A percentile compares a stretch with the other conserved stretches of the same genome.
phyloP scores from a whole-genome alignment of 2,329 filamentous ascomycete species.

The Aspergillus pseudoglaucus region DNA sequence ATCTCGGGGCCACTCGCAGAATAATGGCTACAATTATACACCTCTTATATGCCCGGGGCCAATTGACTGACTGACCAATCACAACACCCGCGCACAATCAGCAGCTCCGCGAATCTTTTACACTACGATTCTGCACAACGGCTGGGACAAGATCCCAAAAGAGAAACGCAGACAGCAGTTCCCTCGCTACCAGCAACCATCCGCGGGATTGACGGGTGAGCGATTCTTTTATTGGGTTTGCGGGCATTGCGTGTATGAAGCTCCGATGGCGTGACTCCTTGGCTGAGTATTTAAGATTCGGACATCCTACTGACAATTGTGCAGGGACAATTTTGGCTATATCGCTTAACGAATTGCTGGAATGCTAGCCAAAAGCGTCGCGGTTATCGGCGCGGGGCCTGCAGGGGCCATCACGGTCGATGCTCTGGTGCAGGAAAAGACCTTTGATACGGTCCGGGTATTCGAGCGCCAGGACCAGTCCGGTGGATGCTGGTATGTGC shows the following conservation, averaged over 20 bases:
- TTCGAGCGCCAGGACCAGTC: conserved; percentile 56
- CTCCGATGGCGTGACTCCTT: neutral
- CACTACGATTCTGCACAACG: neutral
- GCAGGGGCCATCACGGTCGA: conserved; percentile 56
- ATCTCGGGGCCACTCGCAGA: no score
- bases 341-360: neutral
- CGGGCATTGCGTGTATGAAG: neutral
- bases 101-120: no score
- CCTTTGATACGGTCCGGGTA: conserved; percentile 54
- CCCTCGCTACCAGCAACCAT: neutral
- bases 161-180: neutral
- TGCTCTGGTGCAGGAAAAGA: conserved; percentile 52
- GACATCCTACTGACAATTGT: neutral
- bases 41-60: no score
- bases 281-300: neutral
- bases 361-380: conserved; percentile 36
- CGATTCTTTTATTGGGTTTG: neutral
- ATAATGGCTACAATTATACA: no score
- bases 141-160: neutral
- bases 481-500: conserved; percentile 55
- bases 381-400: conserved; percentile 57
- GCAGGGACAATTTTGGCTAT: neutral
- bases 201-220: neutral
- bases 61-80: neutral
- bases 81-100: neutral